Conservation (phyloP, 2,329 filamentous ascomycete genomes). For the Pseudopyrenochaeta lycopersici region DNA sequence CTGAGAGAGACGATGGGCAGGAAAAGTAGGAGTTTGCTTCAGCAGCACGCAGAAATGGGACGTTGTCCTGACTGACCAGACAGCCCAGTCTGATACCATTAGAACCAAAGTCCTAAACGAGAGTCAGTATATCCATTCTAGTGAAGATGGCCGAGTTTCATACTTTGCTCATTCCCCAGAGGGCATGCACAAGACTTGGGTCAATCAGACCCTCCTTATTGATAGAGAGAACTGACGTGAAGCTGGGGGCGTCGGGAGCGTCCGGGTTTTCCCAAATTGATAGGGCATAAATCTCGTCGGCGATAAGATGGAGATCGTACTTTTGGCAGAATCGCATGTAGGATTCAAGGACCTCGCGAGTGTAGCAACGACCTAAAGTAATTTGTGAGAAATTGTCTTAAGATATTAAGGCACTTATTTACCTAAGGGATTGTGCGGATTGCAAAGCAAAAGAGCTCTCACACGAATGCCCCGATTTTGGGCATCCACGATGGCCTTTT, state of each 20-base stretch:
- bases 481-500: too few species aligned
- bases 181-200: slow-evolving; percentile 59
- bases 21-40: not conserved
- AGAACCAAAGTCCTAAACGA: slow-evolving; percentile 58
- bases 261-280: slow-evolving; percentile 51
- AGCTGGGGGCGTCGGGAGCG: slow-evolving; percentile 15
- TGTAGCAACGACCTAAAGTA: slow-evolving; percentile 38
- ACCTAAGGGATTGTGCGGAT: not conserved
- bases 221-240: slow-evolving; percentile 31
- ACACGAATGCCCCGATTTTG: too few species aligned
- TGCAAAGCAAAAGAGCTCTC: not conserved
- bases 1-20: not conserved
- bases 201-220: slow-evolving; percentile 55
- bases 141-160: not conserved
- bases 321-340: slow-evolving; percentile 61
- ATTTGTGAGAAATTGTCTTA: not conserved
- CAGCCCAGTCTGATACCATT: slow-evolving; percentile 53
- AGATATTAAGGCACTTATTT: not conserved
- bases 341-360: slow-evolving; percentile 46
- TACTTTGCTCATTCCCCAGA: slow-evolving; percentile 53
- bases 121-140: not conserved
- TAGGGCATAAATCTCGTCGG: slow-evolving; percentile 68
- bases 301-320: slow-evolving; percentile 63
- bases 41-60: not conserved
- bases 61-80: slow-evolving; percentile 5